Percentiles rank a stretch among this genome's conserved stretches.
Evolutionary conservation across 2,329 filamentous ascomycete species (phyloP).

Genomic region (Xylaria sp.): DNA sequence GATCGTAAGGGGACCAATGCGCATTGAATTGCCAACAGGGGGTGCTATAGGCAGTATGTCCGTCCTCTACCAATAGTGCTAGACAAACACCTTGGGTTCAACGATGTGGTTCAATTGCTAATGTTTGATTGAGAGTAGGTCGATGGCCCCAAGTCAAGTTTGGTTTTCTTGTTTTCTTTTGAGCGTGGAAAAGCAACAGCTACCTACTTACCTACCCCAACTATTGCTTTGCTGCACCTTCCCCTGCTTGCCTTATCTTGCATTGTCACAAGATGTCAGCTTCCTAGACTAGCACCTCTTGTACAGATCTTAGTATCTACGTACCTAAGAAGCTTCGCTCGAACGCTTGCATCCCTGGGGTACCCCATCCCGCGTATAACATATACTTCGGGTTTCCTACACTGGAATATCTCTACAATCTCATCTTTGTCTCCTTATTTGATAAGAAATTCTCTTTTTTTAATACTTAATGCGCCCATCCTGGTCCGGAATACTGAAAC

Average conservation of each 20-base stretch:
- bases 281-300: conserved; percentile 12
- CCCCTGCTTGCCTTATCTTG: conserved; percentile 22
- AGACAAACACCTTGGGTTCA: not conserved
- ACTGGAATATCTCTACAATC: too few relatives aligned
- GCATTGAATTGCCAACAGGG: not conserved
- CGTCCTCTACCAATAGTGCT: not conserved
- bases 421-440: too few relatives aligned
- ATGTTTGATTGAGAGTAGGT: not conserved
- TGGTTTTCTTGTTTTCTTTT: too few relatives aligned
- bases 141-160: not conserved
- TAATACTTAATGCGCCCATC: not conserved
- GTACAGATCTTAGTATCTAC: not conserved
- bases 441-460: not conserved
- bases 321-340: too few relatives aligned
- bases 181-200: not conserved
- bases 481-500: not conserved
- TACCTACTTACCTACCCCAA: not conserved
- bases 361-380: too few relatives aligned
- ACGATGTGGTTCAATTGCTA: not conserved
- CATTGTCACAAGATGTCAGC: conserved; percentile 10
- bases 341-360: too few relatives aligned
- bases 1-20: not conserved
- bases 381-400: too few relatives aligned
- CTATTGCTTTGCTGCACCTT: conserved; percentile 1
- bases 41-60: not conserved